Evolutionary conservation across 768 basidiomycete species (phyloP), one percentile per base, ranked within the genome.

Genomic region (Dioszegia crocea): DNA sequence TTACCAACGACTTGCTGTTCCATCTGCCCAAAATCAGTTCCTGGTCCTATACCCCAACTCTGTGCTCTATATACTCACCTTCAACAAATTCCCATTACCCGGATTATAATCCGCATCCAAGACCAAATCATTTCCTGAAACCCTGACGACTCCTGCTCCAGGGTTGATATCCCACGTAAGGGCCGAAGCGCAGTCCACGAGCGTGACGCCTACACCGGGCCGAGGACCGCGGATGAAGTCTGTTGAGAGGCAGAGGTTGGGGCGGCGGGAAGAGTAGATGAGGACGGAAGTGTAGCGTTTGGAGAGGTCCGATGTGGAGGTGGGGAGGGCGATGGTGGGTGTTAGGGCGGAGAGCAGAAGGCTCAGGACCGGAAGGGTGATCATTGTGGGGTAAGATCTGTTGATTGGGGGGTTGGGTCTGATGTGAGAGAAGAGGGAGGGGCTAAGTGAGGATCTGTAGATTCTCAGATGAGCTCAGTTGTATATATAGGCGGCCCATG

Each of bases 91-190:
- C 31, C 47, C 47, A 50, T 66, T 66, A 19, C 47, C 54, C 2
- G 61, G 58, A 48, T 54, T 56, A 39, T 33, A 46, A n/a, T 55
- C 55, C 24, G 65, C 65, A 51, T 66, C 65, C 19, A 66, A 47
- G 19, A 59, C 61, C 21, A 59, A 51, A 21, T 44, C 39, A 36
- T 51, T 51, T 8, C 33, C 49, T 8, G 21, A 24, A 21, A 50
- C 56, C 24, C 23, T 62, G 3, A 66, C 57, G 16, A 31, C 40
- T 4, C 64, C 64, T 8, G 51, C 38, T 10, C 64, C 64, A 19
- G 64, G 56, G 40, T 43, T 59, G 44, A 65, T 61, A 52, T 65
- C 57, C 64, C 64, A 65, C 9, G 33, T 38, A n/a, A 45, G 26
- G 11, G 64, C 60, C 9, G 41, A 8, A n/a, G 23, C 29, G 47